phyloP scores from a whole-genome alignment of 1,139 yeast genomes.

The Blastobotrys serpentis region DNA sequence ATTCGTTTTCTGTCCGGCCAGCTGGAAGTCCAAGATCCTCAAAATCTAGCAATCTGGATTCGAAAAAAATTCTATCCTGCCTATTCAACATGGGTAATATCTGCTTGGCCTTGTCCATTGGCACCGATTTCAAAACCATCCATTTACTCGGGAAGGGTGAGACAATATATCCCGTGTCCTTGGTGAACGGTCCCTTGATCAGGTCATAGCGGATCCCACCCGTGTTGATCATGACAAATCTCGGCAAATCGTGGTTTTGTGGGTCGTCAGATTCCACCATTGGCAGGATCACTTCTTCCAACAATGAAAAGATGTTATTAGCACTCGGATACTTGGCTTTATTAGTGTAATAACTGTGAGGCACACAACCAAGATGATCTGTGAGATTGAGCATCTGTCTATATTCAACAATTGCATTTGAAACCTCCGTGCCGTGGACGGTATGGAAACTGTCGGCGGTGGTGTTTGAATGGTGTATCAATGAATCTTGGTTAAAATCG shows the following conservation, averaged over 20 bases:
- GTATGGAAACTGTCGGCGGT: constrained; percentile 44
- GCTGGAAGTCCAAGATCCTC: constrained; percentile 26
- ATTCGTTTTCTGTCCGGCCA: not conserved
- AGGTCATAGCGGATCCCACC: constrained; percentile 89
- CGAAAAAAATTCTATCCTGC: constrained; percentile 45
- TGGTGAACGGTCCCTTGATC: constrained; percentile 80
- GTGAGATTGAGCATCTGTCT: constrained; percentile 57
- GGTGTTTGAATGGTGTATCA: constrained; percentile 56
- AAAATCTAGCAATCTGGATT: constrained; percentile 19
- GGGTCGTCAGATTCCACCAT: constrained; percentile 32
- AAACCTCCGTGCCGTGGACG: constrained; percentile 49
- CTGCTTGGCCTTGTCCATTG: constrained; percentile 49
- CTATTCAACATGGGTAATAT: constrained; percentile 53
- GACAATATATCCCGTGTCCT: constrained; percentile 76
- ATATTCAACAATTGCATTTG: constrained; percentile 46
- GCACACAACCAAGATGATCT: constrained; percentile 61
- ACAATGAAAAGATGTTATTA: constrained; percentile 58
- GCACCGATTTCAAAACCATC: constrained; percentile 56
- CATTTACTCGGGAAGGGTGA: constrained; percentile 85
- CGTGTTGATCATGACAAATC: constrained; percentile 73
- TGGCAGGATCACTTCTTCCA: constrained; percentile 60
- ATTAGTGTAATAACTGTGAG: constrained; percentile 62
- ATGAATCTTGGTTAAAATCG: constrained; percentile 74
- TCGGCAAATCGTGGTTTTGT: constrained; percentile 39
- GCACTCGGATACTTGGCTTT: constrained; percentile 65